Base-by-base conservation (phyloP, 2,329 filamentous ascomycete species). In the Trichoderma asperellum region DNA sequence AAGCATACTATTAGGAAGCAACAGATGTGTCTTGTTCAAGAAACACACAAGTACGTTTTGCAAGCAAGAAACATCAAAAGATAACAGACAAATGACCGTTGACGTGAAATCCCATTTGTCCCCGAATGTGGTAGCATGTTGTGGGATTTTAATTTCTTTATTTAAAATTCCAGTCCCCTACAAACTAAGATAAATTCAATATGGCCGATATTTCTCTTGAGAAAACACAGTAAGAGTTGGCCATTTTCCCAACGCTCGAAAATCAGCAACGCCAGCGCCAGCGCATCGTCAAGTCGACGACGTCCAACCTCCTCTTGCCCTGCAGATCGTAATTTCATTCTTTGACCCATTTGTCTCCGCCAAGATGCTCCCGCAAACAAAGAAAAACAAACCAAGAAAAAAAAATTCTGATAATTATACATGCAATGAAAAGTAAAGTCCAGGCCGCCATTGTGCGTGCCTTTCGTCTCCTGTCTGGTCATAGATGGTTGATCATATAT, bases 261-360 rank as follows among this genome's bases (percentile, higher is more conserved):
- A 43, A 43, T 55, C 49, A 58, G 32, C 34, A 57, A 61, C 67
- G 67, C 67, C 67, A 53, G 63, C 67, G 59, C 67, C 67, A 52
- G 47, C 53, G 53, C 24, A 64, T 64, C 34, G 59, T 59, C 58
- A 18, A 3, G 14, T 37, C 10, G 57, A 68, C 47, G 32, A 61
- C 60, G 47, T 32, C 40, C 24, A 63, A 49, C 40, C 32, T 14
- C 49, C 53, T 40, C 53, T 52, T 69, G 52, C 35, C 59, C 43
- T 29, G 47, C 59, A 69, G 53, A 49, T 59, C 55, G 40, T 59
- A 32, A 37, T 57, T 57, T 57, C 60, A 63, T 57, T 63, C 59
- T 64, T 62, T 58, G 40, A n/a, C 18, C 53, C 11, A 12, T 35
- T 32, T 43, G 52, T 49, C 34, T 64, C 53, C 18, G 63, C 55